phyloP scores from a whole-genome alignment of 2,329 filamentous ascomycete genomes.

The Cladophialophora immunda region DNA sequence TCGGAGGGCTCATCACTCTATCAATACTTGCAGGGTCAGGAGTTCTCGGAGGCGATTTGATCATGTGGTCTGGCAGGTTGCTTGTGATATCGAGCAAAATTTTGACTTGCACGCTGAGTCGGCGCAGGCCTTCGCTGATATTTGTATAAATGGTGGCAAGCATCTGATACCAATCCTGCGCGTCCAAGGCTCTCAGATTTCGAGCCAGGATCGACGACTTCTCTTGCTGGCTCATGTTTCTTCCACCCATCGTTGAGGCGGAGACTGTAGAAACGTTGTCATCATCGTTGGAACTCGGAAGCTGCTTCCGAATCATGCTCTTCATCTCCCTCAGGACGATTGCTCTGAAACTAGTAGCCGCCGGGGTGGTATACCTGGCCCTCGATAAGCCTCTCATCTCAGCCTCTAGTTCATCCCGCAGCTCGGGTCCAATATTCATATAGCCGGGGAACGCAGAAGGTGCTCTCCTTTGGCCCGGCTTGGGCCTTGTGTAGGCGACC shows the following conservation, averaged over 20 bases:
- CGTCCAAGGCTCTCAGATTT: conserved; percentile 83
- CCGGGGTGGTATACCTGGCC: conserved; percentile 79
- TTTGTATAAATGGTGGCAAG: conserved; percentile 84
- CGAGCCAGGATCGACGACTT: conserved; percentile 88
- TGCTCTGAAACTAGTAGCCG: conserved; percentile 85
- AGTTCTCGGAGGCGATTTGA: conserved; percentile 60
- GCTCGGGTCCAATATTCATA: conserved; percentile 72
- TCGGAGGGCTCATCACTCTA: conserved; percentile 30
- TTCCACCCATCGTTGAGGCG: conserved; percentile 76
- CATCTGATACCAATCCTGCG: conserved; percentile 84
- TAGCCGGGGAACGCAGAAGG: conserved; percentile 80
- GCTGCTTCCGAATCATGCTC: conserved; percentile 79
- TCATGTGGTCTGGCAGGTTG: conserved; percentile 51
- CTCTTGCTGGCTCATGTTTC: conserved; percentile 79
- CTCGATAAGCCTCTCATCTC: conserved; percentile 82
- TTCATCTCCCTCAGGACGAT: conserved; percentile 86
- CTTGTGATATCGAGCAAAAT: conserved; percentile 94
- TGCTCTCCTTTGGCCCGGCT: conserved; percentile 72
- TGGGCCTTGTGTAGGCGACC: conserved; percentile 74
- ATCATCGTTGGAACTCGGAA: conserved; percentile 93
- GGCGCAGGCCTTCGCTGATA: conserved; percentile 84
- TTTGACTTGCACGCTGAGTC: conserved; percentile 90
- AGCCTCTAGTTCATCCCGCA: conserved; percentile 75
- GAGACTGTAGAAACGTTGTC: conserved; percentile 91
- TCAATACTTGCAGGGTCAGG: conserved; percentile 46